A percentile compares a stretch with the other conserved stretches of the same genome.
Evolutionary conservation across 192 early-diverging fungal species (phyloP).

Genomic region (Backusella psychrophila): DNA sequence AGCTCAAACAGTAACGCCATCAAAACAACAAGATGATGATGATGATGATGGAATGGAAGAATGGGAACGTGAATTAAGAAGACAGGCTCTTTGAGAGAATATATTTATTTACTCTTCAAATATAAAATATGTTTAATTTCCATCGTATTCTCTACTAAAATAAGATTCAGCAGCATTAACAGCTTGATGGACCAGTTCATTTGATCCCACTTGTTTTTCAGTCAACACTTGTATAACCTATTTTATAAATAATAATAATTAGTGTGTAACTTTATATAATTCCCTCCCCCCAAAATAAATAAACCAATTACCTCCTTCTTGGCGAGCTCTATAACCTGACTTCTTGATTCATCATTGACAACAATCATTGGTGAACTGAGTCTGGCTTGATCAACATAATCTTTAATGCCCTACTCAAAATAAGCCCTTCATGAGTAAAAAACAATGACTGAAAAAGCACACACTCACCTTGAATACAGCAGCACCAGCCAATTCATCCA

Average conservation of each 20-base stretch:
- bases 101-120: not conserved
- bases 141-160: conserved; percentile 23
- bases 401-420: conserved; percentile 9
- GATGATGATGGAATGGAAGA: conserved; percentile 30
- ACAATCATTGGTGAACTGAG: not conserved
- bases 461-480: conserved; percentile 11
- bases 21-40: not conserved
- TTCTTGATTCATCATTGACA: conserved; percentile 6
- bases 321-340: not conserved
- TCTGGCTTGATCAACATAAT: not conserved
- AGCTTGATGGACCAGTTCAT: conserved; percentile 4
- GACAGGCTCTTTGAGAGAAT: conserved; percentile 11
- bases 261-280: not conserved
- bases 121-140: not conserved
- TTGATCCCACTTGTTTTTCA: not conserved
- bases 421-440: not conserved
- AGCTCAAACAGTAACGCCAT: no score
- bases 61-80: conserved; percentile 38
- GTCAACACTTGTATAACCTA: not conserved
- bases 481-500: conserved; percentile 18
- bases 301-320: not conserved
- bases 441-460: not conserved
- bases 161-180: conserved; percentile 11
- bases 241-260: not conserved
- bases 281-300: not conserved